These are phyloP conservation scores for Sclerotinia glacialis DNA, from an alignment of 2,329 filamentous ascomycete genomes.

Conservation along the genomic window DNA sequence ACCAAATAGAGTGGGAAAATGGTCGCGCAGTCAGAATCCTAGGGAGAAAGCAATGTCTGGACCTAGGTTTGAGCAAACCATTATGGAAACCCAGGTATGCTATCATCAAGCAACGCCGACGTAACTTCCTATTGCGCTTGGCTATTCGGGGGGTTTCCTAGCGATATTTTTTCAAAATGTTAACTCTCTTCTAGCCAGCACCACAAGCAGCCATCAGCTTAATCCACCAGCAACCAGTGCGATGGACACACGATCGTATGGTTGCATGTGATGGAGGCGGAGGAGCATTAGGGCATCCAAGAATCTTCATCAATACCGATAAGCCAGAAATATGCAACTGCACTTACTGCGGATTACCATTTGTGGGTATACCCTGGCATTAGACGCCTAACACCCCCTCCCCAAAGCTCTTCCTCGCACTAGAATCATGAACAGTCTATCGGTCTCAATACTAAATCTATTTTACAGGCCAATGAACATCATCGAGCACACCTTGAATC, in stretches of 20 bases:
- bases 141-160: neutral
- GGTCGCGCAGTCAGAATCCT: conserved; percentile 83
- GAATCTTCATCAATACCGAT: conserved; percentile 96
- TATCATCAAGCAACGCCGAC: neutral
- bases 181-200: conserved; percentile 64
- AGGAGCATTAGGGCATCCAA: conserved; percentile 83
- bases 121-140: neutral
- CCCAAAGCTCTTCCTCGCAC: neutral
- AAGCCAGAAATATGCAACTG: conserved; percentile 91
- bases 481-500: conserved; percentile 82
- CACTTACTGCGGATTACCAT: conserved; percentile 91
- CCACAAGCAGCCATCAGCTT: conserved; percentile 89
- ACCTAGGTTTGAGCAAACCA: conserved; percentile 94
- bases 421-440: neutral
- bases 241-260: conserved; percentile 78
- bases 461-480: conserved; percentile 77
- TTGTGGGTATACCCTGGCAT: conserved; percentile 51
- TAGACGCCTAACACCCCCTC: neutral
- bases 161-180: conserved; percentile 23
- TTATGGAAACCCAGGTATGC: conserved; percentile 84
- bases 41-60: conserved; percentile 84
- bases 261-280: conserved; percentile 92
- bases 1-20: conserved; percentile 77
- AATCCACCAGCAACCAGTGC: conserved; percentile 92
- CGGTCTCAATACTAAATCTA: neutral